Evolutionary conservation across 441 rosid species (phyloP), one percentile per base, ranked within the genome.

Genomic region (Manihot esculenta): DNA sequence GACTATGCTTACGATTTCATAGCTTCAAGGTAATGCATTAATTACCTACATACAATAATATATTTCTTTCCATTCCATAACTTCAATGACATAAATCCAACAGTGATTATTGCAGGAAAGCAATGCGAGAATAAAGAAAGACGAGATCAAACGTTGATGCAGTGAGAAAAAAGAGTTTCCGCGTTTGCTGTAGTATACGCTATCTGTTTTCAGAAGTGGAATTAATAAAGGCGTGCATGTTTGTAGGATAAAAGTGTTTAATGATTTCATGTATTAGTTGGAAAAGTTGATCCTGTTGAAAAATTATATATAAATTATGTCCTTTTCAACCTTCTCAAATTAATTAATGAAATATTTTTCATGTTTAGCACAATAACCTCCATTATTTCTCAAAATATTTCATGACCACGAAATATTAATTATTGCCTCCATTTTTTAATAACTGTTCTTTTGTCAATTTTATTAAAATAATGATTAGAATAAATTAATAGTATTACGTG

Each of bases 151-250:
- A 35, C 5, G 41, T 35, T 35, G 41, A 6, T 35, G 41, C 41
- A 5, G 41, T 2, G 41, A 35, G 5, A 56, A 3, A 11, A 13
- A 1, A 30, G 6, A 21, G 33, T 62, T 44, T 44, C 51, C 10
- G 33, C 35, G 50, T 42, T 41, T 62, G 23, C 35, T 27, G 17
- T 61, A 10, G 7, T 9, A 61, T 61, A 8, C 41, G 3, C 41
- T 59, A 41, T n/a, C 27, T 8, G 20, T 44, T 62, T 50, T 42
- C 44, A 35, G 41, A 44, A 62, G 66, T 11, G 20, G 9, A 42
- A 33, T 1, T 33, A 62, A 62, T 62, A 67, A 67, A 67, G 23
- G 41, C 49, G 62, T 21, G 51, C 51, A 54, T 67, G 41, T 33
- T 35, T 35, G 41, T 2, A 20, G 24, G 51, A 54, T 54, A 35